A percentile compares a stretch with the other conserved stretches of the same genome.
These are phyloP conservation scores for Galerina sulciceps DNA, from an alignment of 768 basidiomycete genomes.

Conservation along the genomic window DNA sequence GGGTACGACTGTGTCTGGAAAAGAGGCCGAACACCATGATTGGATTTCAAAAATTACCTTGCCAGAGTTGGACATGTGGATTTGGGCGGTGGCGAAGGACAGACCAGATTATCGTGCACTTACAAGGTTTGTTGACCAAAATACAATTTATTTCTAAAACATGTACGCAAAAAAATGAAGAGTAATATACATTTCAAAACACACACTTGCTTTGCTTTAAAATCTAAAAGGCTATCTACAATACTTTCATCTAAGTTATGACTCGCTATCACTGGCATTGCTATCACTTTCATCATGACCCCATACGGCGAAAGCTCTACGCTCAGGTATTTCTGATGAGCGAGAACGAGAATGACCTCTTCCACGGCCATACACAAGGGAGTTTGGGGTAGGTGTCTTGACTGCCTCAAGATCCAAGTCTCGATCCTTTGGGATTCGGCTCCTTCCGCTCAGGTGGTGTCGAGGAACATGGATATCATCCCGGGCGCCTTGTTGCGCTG, in stretches of 20 bases:
- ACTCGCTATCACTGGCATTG: slow-evolving; percentile 65
- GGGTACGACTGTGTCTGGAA: slow-evolving; percentile 13
- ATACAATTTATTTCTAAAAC: slow-evolving; percentile 72
- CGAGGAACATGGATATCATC: slow-evolving; percentile 35
- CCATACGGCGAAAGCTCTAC: slow-evolving; percentile 80
- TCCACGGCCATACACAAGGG: slow-evolving; percentile 32
- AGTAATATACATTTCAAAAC: neutral
- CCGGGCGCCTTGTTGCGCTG: slow-evolving; percentile 34
- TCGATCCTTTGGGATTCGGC: slow-evolving; percentile 63
- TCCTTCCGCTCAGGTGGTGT: slow-evolving; percentile 45
- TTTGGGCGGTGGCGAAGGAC: slow-evolving; percentile 86
- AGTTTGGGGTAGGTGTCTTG: slow-evolving; percentile 65
- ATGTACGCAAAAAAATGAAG: neutral
- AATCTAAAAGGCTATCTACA: neutral
- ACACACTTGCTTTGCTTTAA: neutral
- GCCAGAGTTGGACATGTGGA: slow-evolving; percentile 73
- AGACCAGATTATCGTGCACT: slow-evolving; percentile 70
- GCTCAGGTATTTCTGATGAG: slow-evolving; percentile 44
- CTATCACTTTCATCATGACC: slow-evolving; percentile 91
- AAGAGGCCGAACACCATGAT: slow-evolving; percentile 25
- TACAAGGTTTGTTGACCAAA: slow-evolving; percentile 64
- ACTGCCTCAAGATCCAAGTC: slow-evolving; percentile 57
- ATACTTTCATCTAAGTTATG: slow-evolving; percentile 3
- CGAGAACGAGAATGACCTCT: slow-evolving; percentile 38
- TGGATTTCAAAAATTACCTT: slow-evolving; percentile 64